Evolutionary conservation across 1,284 basidiomycete genomes (phyloP), one percentile per base, ranked within the genome.

Genomic region (Athelia sp.): DNA sequence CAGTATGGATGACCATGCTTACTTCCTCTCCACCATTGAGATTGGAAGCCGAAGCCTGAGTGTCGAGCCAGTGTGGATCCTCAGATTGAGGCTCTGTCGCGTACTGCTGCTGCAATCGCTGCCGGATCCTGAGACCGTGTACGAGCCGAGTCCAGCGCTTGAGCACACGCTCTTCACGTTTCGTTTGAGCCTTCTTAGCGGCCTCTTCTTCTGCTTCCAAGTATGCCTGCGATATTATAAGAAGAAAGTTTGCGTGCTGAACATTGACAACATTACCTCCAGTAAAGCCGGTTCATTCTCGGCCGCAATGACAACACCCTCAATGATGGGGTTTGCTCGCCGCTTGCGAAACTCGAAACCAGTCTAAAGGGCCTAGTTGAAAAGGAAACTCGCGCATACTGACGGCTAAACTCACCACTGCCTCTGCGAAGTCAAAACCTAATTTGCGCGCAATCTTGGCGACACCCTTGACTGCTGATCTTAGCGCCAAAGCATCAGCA

Each of bases 321-420:
- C 82, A 44, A 97, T 74, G 55, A 93, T 76, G 3, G 96, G 96
- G 51, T 84, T 82, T 0, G 95, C 94, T 47, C 84, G 77, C 17
- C 90, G 84, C 65, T 94, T 95, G 60, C 87, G 90, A 72, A 99
- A 99, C 67, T 98, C 96, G 66, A 99, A 99, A 13, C 93, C 90
- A 46, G 83, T 90, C 90, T 91, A 55, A 42, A 44, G 24, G 19
- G 23, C 17, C 40, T 14, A 43, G 29, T 26, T 29, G 23, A 23
- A 42, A 48, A 47, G 26, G 48, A 50, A 38, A 44, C 26, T 65
- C 46, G 45, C 46, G 46, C 43, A 50, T 44, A 51, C 49, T 42
- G 17, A 4, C 36, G 19, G n/a, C 17, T 31, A 49, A 35, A 78
- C 81, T 56, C 63, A 90, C 87, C 69, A 92, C 93, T 56, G 97